Evolutionary conservation across 2,329 filamentous ascomycete genomes (phyloP), one percentile per base, ranked within the genome.

Genomic region (Dactylellina leptospora): DNA sequence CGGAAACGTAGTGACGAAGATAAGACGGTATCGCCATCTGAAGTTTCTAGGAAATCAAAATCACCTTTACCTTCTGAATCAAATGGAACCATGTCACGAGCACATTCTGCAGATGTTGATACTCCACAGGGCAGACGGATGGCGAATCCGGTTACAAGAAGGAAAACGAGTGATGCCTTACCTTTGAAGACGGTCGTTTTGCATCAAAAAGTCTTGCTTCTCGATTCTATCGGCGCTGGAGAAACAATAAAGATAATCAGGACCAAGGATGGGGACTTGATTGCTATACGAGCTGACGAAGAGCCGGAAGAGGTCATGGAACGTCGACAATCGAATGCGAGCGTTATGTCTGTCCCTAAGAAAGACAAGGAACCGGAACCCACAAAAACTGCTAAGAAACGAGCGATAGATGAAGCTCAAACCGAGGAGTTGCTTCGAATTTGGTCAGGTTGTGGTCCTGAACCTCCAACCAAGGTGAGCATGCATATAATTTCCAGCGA

Each of bases 241-340:
- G 64, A 70, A 33, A 42, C 56, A 23, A 47, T 70, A 13, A 61
- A 70, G 42, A 38, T 70, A n/a, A 42, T 70, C 33, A 28, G 25
- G 22, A 70, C 64, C 5, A 70, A 50, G 22, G 64, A 70, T 28
- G 56, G 56, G 5, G 50, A 70, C 5, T 36, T 61, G 5, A 56
- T 70, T 36, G 64, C 58, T 8, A 70, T 70, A n/a, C 25, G 55
- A 6, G 64, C 61, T 23, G 64, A 70, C 18, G 64, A 70, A 51
- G 64, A 70, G 33, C 28, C 55, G 16, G 64, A 70, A 61, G 64
- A 56, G n/a, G 40, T 70, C 30, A 70, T 62, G 50, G 64, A 55
- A 42, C 55, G 64, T 20, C 55, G 64, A 36, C 48, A 55, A 18
- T 60, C 61, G 0, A 58, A 38, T 13, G 48, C 64, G 9, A 61